These are phyloP conservation scores for Eimeria praecox DNA, from an alignment of 169 alveolate genomes.

Conservation along the genomic window DNA sequence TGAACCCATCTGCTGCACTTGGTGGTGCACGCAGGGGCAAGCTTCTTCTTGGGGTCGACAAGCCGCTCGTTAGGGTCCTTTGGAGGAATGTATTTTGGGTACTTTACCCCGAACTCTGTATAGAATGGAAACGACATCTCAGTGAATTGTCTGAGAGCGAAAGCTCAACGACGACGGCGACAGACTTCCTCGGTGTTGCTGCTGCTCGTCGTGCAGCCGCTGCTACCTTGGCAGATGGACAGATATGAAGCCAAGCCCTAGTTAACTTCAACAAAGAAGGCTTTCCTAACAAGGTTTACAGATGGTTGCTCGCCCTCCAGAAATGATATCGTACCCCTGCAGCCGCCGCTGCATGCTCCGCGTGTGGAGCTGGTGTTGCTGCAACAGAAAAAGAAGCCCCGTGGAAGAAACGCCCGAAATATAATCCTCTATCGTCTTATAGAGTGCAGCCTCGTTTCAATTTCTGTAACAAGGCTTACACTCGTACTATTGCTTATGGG, in stretches of 20 bases:
- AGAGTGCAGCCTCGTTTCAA: background rate
- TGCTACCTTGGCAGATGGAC: background rate
- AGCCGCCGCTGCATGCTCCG: background rate
- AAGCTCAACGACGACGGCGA: background rate
- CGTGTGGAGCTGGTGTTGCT: background rate
- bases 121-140: slow-evolving; percentile 87
- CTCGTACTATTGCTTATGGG: background rate
- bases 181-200: background rate
- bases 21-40: slow-evolving; percentile 87
- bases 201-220: slow-evolving; percentile 21
- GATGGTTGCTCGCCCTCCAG: background rate
- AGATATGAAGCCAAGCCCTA: background rate
- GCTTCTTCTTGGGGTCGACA: slow-evolving; percentile 87
- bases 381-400: slow-evolving; percentile 20
- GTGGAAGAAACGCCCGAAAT: background rate
- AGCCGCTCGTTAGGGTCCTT: slow-evolving; percentile 86
- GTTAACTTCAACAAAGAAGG: background rate
- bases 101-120: slow-evolving; percentile 85
- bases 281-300: background rate
- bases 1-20: slow-evolving; percentile 87
- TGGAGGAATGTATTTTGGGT: slow-evolving; percentile 85
- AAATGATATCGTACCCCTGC: background rate
- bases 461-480: background rate
- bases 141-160: background rate
- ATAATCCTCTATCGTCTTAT: background rate